phyloP scores from a whole-genome alignment of 1,139 yeast genomes.

The Hemisphaericaspora subhashii region DNA sequence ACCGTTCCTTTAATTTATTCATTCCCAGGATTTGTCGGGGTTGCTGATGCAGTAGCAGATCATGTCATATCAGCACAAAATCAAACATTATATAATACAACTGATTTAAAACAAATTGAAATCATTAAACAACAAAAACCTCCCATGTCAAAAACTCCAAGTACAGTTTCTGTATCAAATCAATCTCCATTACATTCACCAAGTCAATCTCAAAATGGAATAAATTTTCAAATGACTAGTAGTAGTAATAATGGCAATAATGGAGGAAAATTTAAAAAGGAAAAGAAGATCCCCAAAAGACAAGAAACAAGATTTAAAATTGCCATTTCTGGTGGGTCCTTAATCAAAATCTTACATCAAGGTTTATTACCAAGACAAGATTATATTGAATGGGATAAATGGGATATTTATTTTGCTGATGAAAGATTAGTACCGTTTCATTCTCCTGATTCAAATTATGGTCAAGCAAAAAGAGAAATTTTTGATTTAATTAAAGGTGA shows the following conservation, averaged over 20 bases:
- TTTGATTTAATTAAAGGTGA: conserved; percentile 63
- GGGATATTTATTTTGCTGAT: conserved; percentile 97
- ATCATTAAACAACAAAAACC: conserved; percentile 26
- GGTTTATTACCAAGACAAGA: conserved; percentile 70
- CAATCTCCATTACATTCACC: conserved; percentile 13
- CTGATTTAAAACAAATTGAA: conserved; percentile 36
- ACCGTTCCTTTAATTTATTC: conserved; percentile 91
- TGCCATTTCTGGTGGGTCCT: conserved; percentile 91
- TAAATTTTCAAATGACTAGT: conserved; percentile 10
- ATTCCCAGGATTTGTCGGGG: conserved; percentile 84
- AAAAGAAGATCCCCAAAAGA: conserved; percentile 47
- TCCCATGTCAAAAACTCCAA: conserved; percentile 10
- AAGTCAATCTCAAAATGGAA: conserved; percentile 13
- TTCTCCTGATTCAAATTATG: conserved; percentile 83
- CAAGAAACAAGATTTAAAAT: conserved; percentile 74
- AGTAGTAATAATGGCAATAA: conserved; percentile 9
- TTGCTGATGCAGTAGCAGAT: conserved; percentile 93
- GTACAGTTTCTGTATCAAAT: conserved; percentile 6
- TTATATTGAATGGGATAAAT: conserved; percentile 84
- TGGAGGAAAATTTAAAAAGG: conserved; percentile 18
- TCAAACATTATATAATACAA: conserved; percentile 56
- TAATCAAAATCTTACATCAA: conserved; percentile 80
- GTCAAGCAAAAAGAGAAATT: conserved; percentile 79
- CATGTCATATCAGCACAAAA: conserved; percentile 83
- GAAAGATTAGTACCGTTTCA: conserved; percentile 91